phyloP scores from a whole-genome alignment of 2,329 filamentous ascomycete genomes.

The Clonostachys sp. region DNA sequence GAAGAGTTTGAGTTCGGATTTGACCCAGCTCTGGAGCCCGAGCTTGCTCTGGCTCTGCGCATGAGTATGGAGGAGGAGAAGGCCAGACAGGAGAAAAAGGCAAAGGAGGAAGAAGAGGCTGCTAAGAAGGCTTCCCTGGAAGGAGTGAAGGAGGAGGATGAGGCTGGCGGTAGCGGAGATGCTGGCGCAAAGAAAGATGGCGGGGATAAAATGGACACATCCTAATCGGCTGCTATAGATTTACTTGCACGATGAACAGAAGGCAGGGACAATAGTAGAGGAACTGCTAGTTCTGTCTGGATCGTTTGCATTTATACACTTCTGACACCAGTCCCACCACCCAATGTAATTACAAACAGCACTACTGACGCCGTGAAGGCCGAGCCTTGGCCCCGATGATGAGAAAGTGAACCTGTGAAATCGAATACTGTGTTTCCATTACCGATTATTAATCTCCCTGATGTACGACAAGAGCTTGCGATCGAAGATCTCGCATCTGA shows the following conservation, averaged over 20 bases:
- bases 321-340: too few species aligned
- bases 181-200: slow-evolving; percentile 36
- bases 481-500: slow-evolving; percentile 93
- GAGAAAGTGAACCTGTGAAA: background rate
- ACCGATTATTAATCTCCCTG: slow-evolving; percentile 62
- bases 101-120: slow-evolving; percentile 67
- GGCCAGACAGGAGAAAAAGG: slow-evolving; percentile 83
- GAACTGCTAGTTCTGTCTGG: too few species aligned
- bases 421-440: slow-evolving; percentile 4
- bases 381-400: background rate
- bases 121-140: slow-evolving; percentile 74
- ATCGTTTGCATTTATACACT: too few species aligned
- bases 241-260: too few species aligned
- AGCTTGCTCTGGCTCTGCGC: slow-evolving; percentile 86
- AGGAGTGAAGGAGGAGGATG: slow-evolving; percentile 75
- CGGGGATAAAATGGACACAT: slow-evolving; percentile 86
- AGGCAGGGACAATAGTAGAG: too few species aligned
- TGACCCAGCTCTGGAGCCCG: slow-evolving; percentile 87
- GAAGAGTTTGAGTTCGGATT: slow-evolving; percentile 74
- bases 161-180: slow-evolving; percentile 43
- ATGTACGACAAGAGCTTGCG: slow-evolving; percentile 78
- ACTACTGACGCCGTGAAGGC: too few species aligned
- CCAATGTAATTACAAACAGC: too few species aligned
- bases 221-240: slow-evolving; percentile 21
- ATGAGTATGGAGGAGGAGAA: slow-evolving; percentile 99